Evolutionary conservation across 768 basidiomycete genomes (phyloP).

Genomic region (Phaffia tasmanica): DNA sequence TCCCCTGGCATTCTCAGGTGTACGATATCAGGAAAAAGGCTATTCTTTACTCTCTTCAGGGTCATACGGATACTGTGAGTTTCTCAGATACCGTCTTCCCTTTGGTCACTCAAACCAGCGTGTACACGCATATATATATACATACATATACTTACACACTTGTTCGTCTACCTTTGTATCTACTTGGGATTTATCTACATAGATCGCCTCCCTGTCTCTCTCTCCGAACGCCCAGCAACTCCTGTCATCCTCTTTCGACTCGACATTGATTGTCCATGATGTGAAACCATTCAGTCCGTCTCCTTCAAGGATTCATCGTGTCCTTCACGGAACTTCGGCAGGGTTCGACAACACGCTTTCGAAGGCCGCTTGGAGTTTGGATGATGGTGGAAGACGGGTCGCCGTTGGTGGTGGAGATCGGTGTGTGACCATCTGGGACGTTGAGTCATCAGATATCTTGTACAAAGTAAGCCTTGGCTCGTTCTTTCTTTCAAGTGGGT

Average conservation of each 20-base stretch:
- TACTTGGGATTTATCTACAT: neutral
- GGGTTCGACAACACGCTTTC: conserved; percentile 84
- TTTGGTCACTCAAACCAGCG: neutral
- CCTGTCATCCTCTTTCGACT: conserved; percentile 82
- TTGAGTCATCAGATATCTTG: conserved; percentile 34
- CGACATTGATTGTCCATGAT: conserved; percentile 79
- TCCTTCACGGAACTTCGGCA: conserved; percentile 62
- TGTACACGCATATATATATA: conserved; percentile 5
- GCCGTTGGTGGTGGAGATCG: conserved; percentile 42
- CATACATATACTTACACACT: neutral
- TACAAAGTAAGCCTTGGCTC: conserved; percentile 39
- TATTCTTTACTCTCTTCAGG: conserved; percentile 65
- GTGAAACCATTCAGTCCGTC: conserved; percentile 85
- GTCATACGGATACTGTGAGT: conserved; percentile 68
- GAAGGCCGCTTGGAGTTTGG: conserved; percentile 65
- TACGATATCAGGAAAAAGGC: conserved; percentile 80
- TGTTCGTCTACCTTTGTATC: neutral
- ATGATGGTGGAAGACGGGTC: conserved; percentile 36
- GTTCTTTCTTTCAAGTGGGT: conserved; percentile 48
- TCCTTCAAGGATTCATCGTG: conserved; percentile 66
- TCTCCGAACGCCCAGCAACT: conserved; percentile 81
- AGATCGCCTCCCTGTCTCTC: conserved; percentile 75
- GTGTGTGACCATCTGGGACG: conserved; percentile 41
- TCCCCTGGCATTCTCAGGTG: conserved; percentile 45
- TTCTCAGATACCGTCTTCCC: neutral